Evolutionary conservation across 148 eudicot species (phyloP), one percentile per base, ranked within the genome.

Genomic region (Heliamphora exappendiculata): DNA sequence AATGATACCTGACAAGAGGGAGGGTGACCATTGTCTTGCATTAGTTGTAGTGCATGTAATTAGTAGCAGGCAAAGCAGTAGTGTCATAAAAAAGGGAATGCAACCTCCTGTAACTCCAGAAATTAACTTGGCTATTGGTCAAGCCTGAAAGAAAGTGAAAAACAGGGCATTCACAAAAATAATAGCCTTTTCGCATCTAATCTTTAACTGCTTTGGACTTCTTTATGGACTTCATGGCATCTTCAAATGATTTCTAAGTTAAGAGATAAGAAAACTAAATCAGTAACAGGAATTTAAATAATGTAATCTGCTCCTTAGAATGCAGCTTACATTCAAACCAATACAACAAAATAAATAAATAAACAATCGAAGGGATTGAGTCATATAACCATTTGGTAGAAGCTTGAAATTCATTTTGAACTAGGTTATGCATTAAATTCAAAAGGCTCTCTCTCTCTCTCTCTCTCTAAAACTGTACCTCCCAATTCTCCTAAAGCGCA

Each of bases 161-260:
- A 66, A 66, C 70, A 64, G 12, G 29, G 72, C 4, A 16, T 45
- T 68, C 29, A 45, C 13, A 4, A 7, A 29, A 24, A 72, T 20
- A 28, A 26, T 12, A 7, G 20, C 44, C 81, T 34, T 63, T 73
- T 67, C 70, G 74, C 50, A 10, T 37, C 71, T 60, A 29, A 39
- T 83, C 85, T 47, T 72, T 76, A 13, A 36, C 47, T 58, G 75
- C 58, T 78, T 76, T 83, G 31, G 82, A 78, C 70, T 79, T 79
- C 26, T 83, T 75, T 37, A 83, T 24, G 53, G 79, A 72, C 45
- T 76, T 80, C 78, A 79, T 69, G 9, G 85, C 47, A 5, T 79
- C 85, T 79, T 83, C 85, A 75, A 79, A 83, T n/a, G 85, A 83
- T 83, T 79, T 83, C 85, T 83, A 75, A 67, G 57, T 19, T 53